These are phyloP conservation scores for Fraxinus sp. DNA, from an alignment of 305 asterid species.

Conservation along the genomic window DNA sequence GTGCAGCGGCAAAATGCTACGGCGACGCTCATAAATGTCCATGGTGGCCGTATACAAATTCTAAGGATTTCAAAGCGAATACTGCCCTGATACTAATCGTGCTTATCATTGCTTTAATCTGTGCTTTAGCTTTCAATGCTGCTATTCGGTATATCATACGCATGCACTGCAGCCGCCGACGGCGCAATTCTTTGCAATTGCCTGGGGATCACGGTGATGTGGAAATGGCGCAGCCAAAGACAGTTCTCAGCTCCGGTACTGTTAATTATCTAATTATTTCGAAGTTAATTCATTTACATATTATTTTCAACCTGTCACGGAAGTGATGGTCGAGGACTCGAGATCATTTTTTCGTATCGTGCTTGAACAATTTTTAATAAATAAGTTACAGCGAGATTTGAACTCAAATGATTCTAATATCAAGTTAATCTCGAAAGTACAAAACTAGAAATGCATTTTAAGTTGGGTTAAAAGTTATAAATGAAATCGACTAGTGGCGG, in stretches of 20 bases:
- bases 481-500: not conserved
- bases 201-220: constrained; percentile 7
- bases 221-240: constrained; percentile 18
- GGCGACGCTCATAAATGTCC: constrained; percentile 42
- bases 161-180: constrained; percentile 32
- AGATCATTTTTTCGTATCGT: not conserved
- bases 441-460: not conserved
- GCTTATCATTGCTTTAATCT: constrained; percentile 44
- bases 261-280: not conserved
- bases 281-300: not conserved
- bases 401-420: too few relatives aligned
- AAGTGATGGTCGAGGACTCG: too few relatives aligned
- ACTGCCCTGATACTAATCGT: constrained; percentile 50
- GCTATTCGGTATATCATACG: constrained; percentile 46
- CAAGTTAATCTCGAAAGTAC: not conserved
- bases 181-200: not conserved
- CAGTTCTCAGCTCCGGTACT: not conserved
- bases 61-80: constrained; percentile 58
- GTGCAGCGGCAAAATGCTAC: constrained; percentile 30
- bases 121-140: constrained; percentile 51
- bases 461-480: not conserved
- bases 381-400: not conserved
- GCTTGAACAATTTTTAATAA: not conserved
- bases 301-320: not conserved
- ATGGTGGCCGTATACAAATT: constrained; percentile 72